Conservation (phyloP, 148 eudicot species). For the Chenopodium suecicum region DNA sequence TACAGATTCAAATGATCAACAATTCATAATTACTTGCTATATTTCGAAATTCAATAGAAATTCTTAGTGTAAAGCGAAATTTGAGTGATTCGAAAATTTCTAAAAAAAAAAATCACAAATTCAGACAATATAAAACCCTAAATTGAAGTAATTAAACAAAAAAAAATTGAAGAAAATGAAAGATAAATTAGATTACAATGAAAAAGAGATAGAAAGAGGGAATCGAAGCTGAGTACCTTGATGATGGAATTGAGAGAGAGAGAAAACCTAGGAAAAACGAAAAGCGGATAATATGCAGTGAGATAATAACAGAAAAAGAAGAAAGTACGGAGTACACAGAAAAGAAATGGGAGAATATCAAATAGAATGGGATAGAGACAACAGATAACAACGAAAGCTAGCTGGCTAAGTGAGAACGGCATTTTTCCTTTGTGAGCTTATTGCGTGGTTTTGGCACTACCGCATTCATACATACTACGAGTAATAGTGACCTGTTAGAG, state of each 20-base stretch:
- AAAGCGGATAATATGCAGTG: background rate
- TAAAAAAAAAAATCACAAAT: background rate
- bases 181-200: background rate
- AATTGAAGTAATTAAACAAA: background rate
- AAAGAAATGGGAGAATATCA: too few species aligned
- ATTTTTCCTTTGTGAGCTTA: too few species aligned
- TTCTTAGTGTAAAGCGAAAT: background rate
- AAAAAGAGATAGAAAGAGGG: background rate
- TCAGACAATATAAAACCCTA: background rate
- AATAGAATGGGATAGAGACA: too few species aligned
- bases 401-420: too few species aligned
- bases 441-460: too few species aligned
- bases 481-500: too few species aligned
- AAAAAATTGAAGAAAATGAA: too few species aligned
- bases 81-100: background rate
- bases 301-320: too few species aligned
- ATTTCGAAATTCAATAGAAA: background rate
- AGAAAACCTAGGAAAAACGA: background rate
- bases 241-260: background rate
- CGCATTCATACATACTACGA: too few species aligned
- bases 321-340: too few species aligned
- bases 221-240: background rate
- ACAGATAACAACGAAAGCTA: too few species aligned
- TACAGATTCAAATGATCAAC: background rate
- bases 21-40: too few species aligned